Evolutionary conservation across 148 eudicot species (phyloP).

Genomic region (Oxyria digyna): DNA sequence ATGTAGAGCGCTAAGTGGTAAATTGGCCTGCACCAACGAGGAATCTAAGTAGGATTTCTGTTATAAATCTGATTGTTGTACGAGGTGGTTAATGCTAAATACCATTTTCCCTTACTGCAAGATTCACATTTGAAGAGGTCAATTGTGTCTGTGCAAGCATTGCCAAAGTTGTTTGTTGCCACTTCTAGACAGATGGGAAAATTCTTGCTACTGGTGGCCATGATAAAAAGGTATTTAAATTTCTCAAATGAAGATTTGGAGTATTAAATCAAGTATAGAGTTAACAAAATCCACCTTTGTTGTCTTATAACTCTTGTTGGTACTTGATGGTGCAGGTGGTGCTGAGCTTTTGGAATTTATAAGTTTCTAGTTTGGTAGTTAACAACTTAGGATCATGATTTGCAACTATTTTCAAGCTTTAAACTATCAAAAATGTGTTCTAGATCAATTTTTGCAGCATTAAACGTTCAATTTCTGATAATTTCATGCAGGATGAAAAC

Average conservation of each 20-base stretch:
- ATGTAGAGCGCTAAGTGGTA: constrained; percentile 78
- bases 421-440: too few relatives aligned
- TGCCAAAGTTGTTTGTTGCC: constrained; percentile 77
- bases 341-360: neutral
- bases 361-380: too few relatives aligned
- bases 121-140: constrained; percentile 77
- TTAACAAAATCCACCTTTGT: neutral
- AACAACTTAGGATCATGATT: too few relatives aligned
- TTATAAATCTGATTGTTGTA: neutral
- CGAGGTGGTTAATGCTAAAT: neutral
- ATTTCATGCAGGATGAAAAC: neutral
- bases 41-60: too few relatives aligned
- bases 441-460: too few relatives aligned
- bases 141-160: constrained; percentile 68
- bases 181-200: constrained; percentile 88
- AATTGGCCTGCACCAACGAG: constrained; percentile 77
- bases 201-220: constrained; percentile 93
- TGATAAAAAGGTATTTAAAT: constrained; percentile 56
- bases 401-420: too few relatives aligned
- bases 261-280: neutral
- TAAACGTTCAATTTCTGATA: too few relatives aligned
- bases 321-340: constrained; percentile 45
- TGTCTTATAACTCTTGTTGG: neutral
- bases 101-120: constrained; percentile 23
- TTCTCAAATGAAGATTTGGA: neutral